Conservation (phyloP, 495 filamentous ascomycete species). For the Bryoglossum gracile region DNA sequence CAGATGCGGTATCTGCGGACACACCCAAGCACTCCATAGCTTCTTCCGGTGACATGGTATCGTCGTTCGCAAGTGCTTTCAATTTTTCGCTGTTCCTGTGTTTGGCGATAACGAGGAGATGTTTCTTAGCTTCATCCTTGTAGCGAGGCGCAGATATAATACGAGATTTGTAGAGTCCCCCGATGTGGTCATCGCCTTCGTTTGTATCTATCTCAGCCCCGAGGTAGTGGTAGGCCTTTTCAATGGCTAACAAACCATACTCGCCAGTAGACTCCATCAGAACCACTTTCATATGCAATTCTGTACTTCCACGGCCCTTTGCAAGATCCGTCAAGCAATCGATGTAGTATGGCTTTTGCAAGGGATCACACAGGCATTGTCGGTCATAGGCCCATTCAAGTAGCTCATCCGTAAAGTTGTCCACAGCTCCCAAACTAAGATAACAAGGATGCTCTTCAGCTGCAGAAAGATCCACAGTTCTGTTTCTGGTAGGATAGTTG, state of each 20-base stretch:
- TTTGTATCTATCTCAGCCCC: slow-evolving; percentile 12
- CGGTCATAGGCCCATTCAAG: slow-evolving; percentile 25
- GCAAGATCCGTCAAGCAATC: slow-evolving; percentile 24
- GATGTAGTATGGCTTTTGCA: slow-evolving; percentile 24
- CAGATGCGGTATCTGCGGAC: slow-evolving; percentile 18
- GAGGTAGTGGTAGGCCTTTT: slow-evolving; percentile 25
- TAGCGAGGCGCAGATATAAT: slow-evolving; percentile 25
- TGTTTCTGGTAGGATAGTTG: slow-evolving; percentile 18
- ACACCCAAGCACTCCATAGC: slow-evolving; percentile 23
- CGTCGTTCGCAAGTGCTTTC: slow-evolving; percentile 21
- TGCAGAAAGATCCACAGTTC: slow-evolving; percentile 15
- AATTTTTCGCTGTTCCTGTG: slow-evolving; percentile 24
- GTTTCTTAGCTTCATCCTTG: slow-evolving; percentile 24
- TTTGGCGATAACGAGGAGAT: slow-evolving; percentile 20
- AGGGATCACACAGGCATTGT: slow-evolving; percentile 22
- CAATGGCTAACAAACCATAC: slow-evolving; percentile 18
- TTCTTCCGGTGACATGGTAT: slow-evolving; percentile 22
- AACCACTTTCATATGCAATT: slow-evolving; percentile 21
- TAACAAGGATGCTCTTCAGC: slow-evolving; percentile 27
- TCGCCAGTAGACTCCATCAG: slow-evolving; percentile 22
- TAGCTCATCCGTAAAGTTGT: slow-evolving; percentile 22
- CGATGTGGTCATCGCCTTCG: slow-evolving; percentile 27
- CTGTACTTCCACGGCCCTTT: slow-evolving; percentile 19
- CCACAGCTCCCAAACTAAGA: slow-evolving; percentile 20
- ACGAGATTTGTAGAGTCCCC: slow-evolving; percentile 24